phyloP scores from a whole-genome alignment of 2,329 filamentous ascomycete genomes.

The Neofusicoccum umdonicola region DNA sequence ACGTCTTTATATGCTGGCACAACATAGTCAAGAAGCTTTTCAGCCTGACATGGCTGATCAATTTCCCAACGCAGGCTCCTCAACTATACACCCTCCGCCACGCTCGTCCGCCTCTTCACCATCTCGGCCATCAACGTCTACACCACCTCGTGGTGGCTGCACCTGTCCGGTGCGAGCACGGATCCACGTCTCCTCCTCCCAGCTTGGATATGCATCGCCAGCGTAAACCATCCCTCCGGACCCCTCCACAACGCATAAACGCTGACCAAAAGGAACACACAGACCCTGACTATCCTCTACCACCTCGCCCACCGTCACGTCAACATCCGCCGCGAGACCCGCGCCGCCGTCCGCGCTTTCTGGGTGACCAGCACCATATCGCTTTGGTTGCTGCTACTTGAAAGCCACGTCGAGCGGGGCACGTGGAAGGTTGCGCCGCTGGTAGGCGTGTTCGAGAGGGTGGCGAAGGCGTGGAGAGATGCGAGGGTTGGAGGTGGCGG shows the following conservation, averaged over 20 bases:
- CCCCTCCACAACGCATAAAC: neutral
- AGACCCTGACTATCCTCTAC: slow-evolving; percentile 72
- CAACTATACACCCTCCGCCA: slow-evolving; percentile 75
- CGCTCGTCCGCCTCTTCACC: slow-evolving; percentile 69
- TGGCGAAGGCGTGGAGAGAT: slow-evolving; percentile 3
- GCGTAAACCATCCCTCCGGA: slow-evolving; percentile 54
- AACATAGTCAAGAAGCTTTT: too few relatives aligned
- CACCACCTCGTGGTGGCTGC: slow-evolving; percentile 31
- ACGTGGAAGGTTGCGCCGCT: slow-evolving; percentile 6
- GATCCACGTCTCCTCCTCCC: slow-evolving; percentile 14
- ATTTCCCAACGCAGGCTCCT: slow-evolving; percentile 61
- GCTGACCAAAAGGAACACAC: neutral
- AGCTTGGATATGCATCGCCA: slow-evolving; percentile 32
- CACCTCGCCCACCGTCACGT: slow-evolving; percentile 76
- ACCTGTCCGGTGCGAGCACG: slow-evolving; percentile 28
- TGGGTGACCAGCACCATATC: slow-evolving; percentile 74
- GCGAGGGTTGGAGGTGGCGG: neutral
- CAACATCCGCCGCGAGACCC: slow-evolving; percentile 76
- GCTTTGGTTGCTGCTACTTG: slow-evolving; percentile 66
- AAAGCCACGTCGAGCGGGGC: slow-evolving; percentile 54
- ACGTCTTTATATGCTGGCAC: too few relatives aligned
- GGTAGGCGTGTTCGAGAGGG: neutral
- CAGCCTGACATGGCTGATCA: too few relatives aligned
- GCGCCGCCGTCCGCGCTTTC: slow-evolving; percentile 73
- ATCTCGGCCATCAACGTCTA: slow-evolving; percentile 47